Evolutionary conservation across 129 eudicot species (phyloP), one percentile per base, ranked within the genome.

Genomic region (Pittosporum tobira): DNA sequence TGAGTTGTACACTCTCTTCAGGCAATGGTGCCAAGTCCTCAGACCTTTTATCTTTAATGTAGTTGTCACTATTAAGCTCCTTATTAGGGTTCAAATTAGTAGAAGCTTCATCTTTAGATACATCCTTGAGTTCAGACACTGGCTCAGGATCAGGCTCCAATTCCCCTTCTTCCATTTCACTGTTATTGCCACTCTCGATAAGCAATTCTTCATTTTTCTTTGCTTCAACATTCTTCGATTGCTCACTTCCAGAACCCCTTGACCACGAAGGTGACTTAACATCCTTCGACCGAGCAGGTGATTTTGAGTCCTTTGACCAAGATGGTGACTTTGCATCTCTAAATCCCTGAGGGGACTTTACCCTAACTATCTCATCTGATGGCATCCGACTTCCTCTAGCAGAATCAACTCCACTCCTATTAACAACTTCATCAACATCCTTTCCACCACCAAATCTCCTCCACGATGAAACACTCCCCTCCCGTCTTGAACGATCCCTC

Each of bases 131-230:
- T 22, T 40, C 38, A 44, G 56, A 34, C 29, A 64, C 72, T 3
- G 75, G 53, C 20, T 70, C 68, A 5, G 78, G 85, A 56, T 89
- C 97, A 49, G 97, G 97, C 59, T 89, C 94, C 57, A 93, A 79
- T 65, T 93, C 99, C 19, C 99, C 99, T 75, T 93, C 99, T 77
- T 93, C 99, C 62, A 83, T 76, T 69, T 93, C 99, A 68, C 84
- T 81, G 29, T 76, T 78, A 57, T 70, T 75, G 14, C 75, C 90
- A 67, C 88, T 84, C 68, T 84, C 91, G 6, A 69, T 81, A 0
- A 63, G 76, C 68, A 72, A 23, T 62, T 83, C 83, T 46, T 76
- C 96, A 68, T 68, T 72, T 66, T 81, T 87, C 81, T 77, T 93
- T 14, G 77, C 73, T 74, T 87, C 96, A 45, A 75, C 46, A 51